Evolutionary conservation across 495 filamentous ascomycete genomes (phyloP), one percentile per base, ranked within the genome.

Genomic region (Podospora conica): DNA sequence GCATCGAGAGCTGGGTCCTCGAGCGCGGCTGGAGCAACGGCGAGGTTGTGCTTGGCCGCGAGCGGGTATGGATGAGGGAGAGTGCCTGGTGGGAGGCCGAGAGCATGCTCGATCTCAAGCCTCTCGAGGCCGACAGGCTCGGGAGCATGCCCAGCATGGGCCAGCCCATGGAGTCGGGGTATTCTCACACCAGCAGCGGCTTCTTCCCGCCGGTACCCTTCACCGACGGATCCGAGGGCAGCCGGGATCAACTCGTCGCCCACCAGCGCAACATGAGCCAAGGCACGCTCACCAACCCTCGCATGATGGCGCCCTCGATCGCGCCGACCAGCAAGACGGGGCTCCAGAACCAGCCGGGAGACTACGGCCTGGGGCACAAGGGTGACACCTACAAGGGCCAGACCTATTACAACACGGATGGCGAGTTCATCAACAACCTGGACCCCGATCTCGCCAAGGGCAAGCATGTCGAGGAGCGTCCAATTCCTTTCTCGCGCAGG

Each of bases 1-100:
- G 96, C 58, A 91, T 97, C 58, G 92, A 98, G 69, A 96, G 86
- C 74, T 98, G 95, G 95, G 84, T 96, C 60, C 83, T 97, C 55
- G 93, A 98, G 76, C 87, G 95, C 55, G 96, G 95, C 2, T 98
- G 95, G 95, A 97, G 91, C 76, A 98, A 98, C 71, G 95, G 95
- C 27, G 96, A 98, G 73, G 94, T 97, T 3, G 86, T 96, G 22
- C 82, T 98, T 54, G 95, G 95, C 62, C 85, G 87, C 48, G 91
- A 96, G 75, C 87, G 95, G 6, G 88, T 98, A 48, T 98, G 95
- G 95, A 93, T 97, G 82, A 84, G 95, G 54, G 95, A 98, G 74
- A 86, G 80, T 58, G 88, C 92, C 10, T 98, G 95, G 95, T 97
- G 95, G 93, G 96, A 98, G 76, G 93, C 93, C 11, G 95, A 98